These are phyloP conservation scores for Sicyos edulis DNA, from an alignment of 306 rosid species.

Conservation along the genomic window DNA sequence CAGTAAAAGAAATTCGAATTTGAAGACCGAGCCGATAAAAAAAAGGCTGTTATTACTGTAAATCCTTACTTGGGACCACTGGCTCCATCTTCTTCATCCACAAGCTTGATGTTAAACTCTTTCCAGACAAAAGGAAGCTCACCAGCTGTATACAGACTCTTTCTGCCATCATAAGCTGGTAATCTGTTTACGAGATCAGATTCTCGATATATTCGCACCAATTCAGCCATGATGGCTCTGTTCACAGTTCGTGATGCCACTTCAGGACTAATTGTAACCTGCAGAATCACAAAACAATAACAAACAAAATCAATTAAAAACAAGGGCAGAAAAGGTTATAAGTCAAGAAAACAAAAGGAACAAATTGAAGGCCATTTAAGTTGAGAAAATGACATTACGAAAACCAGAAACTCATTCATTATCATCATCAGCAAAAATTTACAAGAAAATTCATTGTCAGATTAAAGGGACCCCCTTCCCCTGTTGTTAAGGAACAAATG, in stretches of 20 bases:
- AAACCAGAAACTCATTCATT: constrained; percentile 35
- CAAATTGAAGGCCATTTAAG: constrained; percentile 41
- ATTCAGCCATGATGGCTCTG: constrained; percentile 85
- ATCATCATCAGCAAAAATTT: constrained; percentile 26
- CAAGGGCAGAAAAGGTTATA: constrained; percentile 35
- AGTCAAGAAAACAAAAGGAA: constrained; percentile 41
- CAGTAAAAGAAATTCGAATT: not conserved
- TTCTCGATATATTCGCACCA: constrained; percentile 75
- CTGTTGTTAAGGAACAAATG: constrained; percentile 23
- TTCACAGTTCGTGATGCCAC: constrained; percentile 78
- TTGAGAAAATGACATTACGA: constrained; percentile 37
- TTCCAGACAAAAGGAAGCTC: constrained; percentile 83
- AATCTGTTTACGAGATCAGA: constrained; percentile 90
- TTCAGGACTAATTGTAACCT: constrained; percentile 89
- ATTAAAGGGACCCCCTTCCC: constrained; percentile 37
- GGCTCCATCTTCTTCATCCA: constrained; percentile 62
- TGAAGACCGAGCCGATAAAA: not conserved
- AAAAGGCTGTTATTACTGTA: not conserved
- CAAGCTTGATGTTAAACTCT: constrained; percentile 74
- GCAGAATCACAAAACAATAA: constrained; percentile 15
- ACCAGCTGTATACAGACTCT: constrained; percentile 95
- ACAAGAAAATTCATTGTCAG: constrained; percentile 40
- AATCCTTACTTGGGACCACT: constrained; percentile 69
- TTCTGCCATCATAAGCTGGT: constrained; percentile 97
- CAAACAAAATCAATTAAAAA: constrained; percentile 32